Percentiles rank a stretch among this genome's conserved stretches.
Conservation (phyloP, 306 rosid species). For the Citrullus colocynthis region DNA sequence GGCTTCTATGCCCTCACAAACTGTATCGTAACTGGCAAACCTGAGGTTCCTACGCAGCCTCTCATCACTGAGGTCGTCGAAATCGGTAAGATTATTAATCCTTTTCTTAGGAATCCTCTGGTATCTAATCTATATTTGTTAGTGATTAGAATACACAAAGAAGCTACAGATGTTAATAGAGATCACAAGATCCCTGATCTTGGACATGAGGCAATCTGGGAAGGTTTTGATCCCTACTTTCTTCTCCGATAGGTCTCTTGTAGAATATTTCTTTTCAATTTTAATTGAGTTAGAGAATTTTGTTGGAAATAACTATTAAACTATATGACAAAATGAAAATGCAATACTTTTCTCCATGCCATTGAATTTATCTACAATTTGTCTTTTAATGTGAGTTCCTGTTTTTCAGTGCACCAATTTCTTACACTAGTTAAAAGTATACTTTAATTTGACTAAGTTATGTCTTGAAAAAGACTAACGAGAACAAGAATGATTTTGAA, state of each 20-base stretch:
- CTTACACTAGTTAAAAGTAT: not conserved
- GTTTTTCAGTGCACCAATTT: not conserved
- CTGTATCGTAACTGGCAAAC: conserved; percentile 33
- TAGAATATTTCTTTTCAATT: not conserved
- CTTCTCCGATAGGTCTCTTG: conserved; percentile 43
- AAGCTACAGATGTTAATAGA: conserved; percentile 19
- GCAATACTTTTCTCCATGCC: not conserved
- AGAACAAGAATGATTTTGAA: not conserved
- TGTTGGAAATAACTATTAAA: not conserved
- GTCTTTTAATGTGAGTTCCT: not conserved
- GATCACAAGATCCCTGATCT: conserved; percentile 21
- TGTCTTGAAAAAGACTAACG: not conserved
- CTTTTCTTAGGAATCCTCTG: conserved; percentile 65
- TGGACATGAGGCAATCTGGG: conserved; percentile 41
- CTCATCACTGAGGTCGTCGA: conserved; percentile 29
- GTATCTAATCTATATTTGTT: conserved; percentile 49
- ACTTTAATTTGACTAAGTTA: not conserved
- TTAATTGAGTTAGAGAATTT: not conserved
- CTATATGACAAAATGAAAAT: not conserved
- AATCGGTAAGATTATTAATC: conserved; percentile 44
- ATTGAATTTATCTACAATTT: not conserved
- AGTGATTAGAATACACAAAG: conserved; percentile 42
- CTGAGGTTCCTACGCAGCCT: conserved; percentile 13
- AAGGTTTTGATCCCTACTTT: conserved; percentile 64
- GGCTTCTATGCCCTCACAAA: conserved; percentile 65